phyloP scores from a whole-genome alignment of 2,329 filamentous ascomycete genomes.

The Rugonectria rugulosa region DNA sequence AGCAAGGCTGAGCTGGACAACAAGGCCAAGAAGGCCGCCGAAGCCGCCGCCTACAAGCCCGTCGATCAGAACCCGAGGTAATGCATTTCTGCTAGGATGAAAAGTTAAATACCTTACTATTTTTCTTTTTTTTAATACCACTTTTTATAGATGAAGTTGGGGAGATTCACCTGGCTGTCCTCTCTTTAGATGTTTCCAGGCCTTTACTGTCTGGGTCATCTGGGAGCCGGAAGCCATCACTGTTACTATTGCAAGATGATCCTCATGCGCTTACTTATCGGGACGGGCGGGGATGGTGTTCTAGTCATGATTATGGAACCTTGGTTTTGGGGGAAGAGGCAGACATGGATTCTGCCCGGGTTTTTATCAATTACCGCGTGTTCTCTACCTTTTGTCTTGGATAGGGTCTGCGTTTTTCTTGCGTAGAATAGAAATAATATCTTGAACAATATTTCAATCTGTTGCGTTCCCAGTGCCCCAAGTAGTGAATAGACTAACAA shows the following conservation, averaged over 20 bases:
- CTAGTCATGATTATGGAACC: constrained; percentile 38
- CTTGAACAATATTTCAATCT: constrained; percentile 7
- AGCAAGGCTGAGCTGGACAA: constrained; percentile 63
- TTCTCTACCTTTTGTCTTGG: constrained; percentile 29
- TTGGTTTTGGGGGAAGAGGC: constrained; percentile 30
- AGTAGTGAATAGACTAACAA: no score
- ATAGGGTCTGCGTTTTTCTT: constrained; percentile 34
- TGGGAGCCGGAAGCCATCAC: constrained; percentile 17
- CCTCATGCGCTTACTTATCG: constrained; percentile 19
- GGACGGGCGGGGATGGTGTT: constrained; percentile 14
- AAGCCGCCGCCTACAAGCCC: constrained; percentile 44
- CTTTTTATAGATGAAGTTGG: constrained; percentile 34
- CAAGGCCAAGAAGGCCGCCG: constrained; percentile 46
- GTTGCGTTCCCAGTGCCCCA: no score
- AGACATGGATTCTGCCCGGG: constrained; percentile 24
- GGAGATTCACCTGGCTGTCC: constrained; percentile 29
- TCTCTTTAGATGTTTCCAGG: constrained; percentile 18
- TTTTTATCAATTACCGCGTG: constrained; percentile 29
- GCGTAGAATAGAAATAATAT: constrained; percentile 29
- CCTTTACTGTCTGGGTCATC: constrained; percentile 16
- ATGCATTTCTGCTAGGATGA: constrained; percentile 14
- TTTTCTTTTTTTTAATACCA: constrained; percentile 37
- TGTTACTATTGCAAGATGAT: constrained; percentile 26
- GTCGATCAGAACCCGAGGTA: constrained; percentile 43
- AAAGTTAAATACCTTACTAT: constrained; percentile 24